Evolutionary conservation across 176 grass and related monocot genomes (phyloP), one percentile per base, ranked within the genome.

Genomic region (Melocanna baccifera): DNA sequence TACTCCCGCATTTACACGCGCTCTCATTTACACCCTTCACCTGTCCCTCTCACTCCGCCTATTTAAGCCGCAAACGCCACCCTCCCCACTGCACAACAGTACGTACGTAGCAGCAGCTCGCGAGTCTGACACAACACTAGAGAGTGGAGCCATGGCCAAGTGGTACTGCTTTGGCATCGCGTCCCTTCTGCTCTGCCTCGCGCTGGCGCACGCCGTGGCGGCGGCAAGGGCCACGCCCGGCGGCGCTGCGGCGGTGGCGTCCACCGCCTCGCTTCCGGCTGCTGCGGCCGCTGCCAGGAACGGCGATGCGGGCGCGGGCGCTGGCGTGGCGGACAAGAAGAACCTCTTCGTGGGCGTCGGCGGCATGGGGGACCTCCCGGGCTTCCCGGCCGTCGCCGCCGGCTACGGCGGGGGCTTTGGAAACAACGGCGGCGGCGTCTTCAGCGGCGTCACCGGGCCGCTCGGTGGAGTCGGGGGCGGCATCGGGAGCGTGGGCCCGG

Each of bases 351-450:
- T 85, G 83, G 90, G 78, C 67, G 90, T 51, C 43, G 92, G 85
- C 69, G 87, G 46, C 83, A 90, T 90, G 85, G 90, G 82, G 56
- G 82, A 88, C 73, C 48, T 91, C 43, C 85, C 89, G 56, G 90
- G 88, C 9, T 78, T 94, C 75, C 89, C 85, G 50, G 89, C 85
- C 29, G 61, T 90, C 0, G 89, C 85, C 61, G 80, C 0, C 51
- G 75, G 80, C 40, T 90, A 83, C 64, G 87, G 90, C 42, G 87
- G n/a, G 6, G 80, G 91, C 75, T 90, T 89, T 76, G 93, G 93
- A 62, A 86, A 92, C 81, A 91, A 91, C 71, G 93, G 87, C 72
- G 84, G 51, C 28, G 87, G 50, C 29, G 93, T 89, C 58, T 89
- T 92, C 84, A 84, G 74, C 55, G 90, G 93, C 20, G 75, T 92